phyloP scores from a whole-genome alignment of 192 early-diverging fungal genomes.

The Backusella luteola region DNA sequence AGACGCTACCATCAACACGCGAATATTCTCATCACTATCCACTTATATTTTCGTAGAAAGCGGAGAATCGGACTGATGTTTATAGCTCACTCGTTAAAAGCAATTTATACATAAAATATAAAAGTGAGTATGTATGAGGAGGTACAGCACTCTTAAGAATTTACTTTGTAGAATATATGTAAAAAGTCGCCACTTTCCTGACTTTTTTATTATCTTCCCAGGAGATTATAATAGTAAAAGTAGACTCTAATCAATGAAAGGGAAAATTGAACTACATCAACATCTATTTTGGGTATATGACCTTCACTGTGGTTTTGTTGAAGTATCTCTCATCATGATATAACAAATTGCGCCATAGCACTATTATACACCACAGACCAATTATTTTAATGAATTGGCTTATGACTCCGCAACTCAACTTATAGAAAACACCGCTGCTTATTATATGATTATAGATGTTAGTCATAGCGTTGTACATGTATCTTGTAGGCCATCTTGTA shows the following conservation, averaged over 20 bases:
- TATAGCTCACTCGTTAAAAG: not conserved
- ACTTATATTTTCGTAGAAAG: not conserved
- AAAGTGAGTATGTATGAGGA: not conserved
- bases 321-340: not conserved
- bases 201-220: not conserved
- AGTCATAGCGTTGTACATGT: not conserved
- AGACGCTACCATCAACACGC: not conserved
- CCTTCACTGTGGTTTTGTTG: not conserved
- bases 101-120: not conserved
- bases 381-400: not conserved
- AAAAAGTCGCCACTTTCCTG: not conserved
- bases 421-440: not conserved
- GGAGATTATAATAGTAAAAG: not conserved
- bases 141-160: not conserved
- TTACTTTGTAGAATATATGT: not conserved
- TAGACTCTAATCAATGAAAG: too few species aligned
- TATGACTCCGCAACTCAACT: not conserved
- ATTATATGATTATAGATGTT: not conserved
- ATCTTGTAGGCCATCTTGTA: not conserved
- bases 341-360: slow-evolving; percentile 2
- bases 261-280: too few species aligned
- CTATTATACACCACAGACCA: not conserved
- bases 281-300: too few species aligned
- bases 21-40: not conserved
- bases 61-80: not conserved